These are phyloP conservation scores for Candida andamanensis DNA, from an alignment of 805 yeast species.

Conservation along the genomic window DNA sequence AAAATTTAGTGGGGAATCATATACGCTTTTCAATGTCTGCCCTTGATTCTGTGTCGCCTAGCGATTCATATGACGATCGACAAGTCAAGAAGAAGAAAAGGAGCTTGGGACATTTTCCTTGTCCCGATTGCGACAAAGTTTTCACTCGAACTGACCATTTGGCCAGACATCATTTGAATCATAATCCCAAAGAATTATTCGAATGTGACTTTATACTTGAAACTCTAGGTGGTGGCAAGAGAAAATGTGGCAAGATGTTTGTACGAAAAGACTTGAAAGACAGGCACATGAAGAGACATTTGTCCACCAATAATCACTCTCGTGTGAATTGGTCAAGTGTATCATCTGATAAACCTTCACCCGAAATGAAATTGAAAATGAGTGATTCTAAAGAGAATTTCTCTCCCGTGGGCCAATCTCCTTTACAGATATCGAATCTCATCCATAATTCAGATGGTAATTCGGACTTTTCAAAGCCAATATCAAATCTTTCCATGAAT, in stretches of 20 bases:
- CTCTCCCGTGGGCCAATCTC: slow-evolving; percentile 5
- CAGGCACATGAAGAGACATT: slow-evolving; percentile 31
- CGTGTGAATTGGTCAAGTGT: slow-evolving; percentile 12
- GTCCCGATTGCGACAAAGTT: slow-evolving; percentile 47
- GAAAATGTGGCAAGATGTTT: slow-evolving; percentile 54
- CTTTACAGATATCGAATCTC: slow-evolving; percentile 17
- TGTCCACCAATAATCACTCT: slow-evolving; percentile 5
- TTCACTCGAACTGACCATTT: slow-evolving; percentile 62
- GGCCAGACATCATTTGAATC: slow-evolving; percentile 60
- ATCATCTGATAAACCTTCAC: slow-evolving; percentile 4
- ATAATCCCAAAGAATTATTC: slow-evolving; percentile 48
- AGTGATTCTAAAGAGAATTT: not conserved
- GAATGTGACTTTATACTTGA: slow-evolving; percentile 48
- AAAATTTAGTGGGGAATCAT: slow-evolving; percentile 3
- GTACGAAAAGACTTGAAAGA: slow-evolving; percentile 56
- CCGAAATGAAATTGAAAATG: not conserved
- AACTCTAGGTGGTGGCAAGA: slow-evolving; percentile 33
- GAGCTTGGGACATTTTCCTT: slow-evolving; percentile 27
- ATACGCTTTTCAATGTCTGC: no score
- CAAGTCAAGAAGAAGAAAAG: slow-evolving; percentile 9
- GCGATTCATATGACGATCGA: no score
- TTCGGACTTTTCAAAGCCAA: no score
- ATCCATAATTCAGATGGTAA: no score
- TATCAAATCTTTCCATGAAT: no score
- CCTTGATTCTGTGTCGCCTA: no score